Evolutionary conservation across 441 rosid species (phyloP).

Genomic region (Pelargonium fulgidum): DNA sequence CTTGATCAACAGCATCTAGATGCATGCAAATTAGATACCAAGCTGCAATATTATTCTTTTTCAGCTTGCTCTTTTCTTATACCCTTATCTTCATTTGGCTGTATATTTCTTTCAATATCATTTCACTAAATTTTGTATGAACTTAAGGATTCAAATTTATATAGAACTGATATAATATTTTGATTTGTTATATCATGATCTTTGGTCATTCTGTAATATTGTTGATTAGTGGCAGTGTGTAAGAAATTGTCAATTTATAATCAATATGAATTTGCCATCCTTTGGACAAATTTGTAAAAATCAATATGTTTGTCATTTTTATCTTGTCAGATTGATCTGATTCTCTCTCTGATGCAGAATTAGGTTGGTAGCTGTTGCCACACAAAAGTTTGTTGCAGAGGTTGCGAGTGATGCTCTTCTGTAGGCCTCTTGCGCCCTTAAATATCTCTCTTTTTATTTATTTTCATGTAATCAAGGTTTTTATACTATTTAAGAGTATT

Average conservation of each 20-base stretch:
- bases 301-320: neutral
- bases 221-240: neutral
- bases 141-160: neutral
- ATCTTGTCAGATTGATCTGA: conserved; percentile 6
- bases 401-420: conserved; percentile 83
- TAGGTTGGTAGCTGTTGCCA: conserved; percentile 87
- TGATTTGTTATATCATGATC: neutral
- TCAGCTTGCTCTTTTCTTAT: no score
- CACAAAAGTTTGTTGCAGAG: conserved; percentile 87
- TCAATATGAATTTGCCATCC: neutral
- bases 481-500: neutral
- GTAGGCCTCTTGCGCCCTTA: conserved; percentile 35
- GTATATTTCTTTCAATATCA: neutral
- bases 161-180: no score
- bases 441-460: conserved; percentile 4
- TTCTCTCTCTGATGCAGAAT: conserved; percentile 36
- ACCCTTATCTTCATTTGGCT: no score
- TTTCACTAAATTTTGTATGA: neutral
- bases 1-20: neutral
- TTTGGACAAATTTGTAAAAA: conserved; percentile 2
- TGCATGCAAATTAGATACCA: neutral
- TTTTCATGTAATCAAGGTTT: neutral
- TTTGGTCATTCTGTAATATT: neutral
- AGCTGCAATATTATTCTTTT: neutral
- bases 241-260: neutral